Conservation (phyloP, 208 protist species). For the Naegleria fowleri region DNA sequence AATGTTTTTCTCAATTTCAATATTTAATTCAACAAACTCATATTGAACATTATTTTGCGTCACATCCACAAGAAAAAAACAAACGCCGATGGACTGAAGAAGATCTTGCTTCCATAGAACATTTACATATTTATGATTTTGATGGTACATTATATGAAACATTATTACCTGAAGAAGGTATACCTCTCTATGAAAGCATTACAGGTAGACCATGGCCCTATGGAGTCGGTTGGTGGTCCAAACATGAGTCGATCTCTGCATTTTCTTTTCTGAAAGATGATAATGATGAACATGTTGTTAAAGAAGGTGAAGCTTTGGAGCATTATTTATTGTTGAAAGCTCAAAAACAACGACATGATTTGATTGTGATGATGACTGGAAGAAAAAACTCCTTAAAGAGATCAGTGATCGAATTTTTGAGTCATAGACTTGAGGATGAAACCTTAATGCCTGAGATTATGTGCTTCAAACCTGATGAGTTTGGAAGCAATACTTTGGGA, state of each 20-base stretch:
- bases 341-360: background rate
- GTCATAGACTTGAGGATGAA: background rate
- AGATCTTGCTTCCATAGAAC: background rate
- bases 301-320: background rate
- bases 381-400: background rate
- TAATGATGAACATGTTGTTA: background rate
- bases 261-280: background rate
- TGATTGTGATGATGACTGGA: background rate
- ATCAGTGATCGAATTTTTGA: background rate
- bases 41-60: background rate
- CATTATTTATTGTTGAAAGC: background rate
- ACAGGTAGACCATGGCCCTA: background rate
- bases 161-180: background rate
- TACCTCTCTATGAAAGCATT: background rate
- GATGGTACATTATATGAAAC: background rate
- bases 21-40: background rate
- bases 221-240: background rate
- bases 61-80: background rate
- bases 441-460: background rate
- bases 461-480: background rate
- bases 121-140: conserved; percentile 22
- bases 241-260: background rate
- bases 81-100: background rate
- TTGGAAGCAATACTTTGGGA: background rate
- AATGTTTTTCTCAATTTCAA: background rate